These are phyloP conservation scores for Monilinia polystroma DNA, from an alignment of 2,329 filamentous ascomycete genomes.

Conservation along the genomic window DNA sequence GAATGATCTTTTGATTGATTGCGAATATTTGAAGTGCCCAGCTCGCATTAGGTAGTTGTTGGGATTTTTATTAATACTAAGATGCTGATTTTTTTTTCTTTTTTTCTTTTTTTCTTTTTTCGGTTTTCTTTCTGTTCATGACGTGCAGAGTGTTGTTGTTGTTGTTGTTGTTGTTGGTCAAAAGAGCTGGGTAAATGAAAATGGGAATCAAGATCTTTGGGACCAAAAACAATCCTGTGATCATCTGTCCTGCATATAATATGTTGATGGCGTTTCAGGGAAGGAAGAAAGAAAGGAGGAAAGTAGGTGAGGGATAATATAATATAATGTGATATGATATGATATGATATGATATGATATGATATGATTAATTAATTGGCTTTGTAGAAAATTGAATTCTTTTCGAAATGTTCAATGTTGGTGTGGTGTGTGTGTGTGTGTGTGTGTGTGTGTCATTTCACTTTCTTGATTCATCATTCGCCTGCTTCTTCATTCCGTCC, in stretches of 20 bases:
- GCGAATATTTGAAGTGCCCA: neutral
- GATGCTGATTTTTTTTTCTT: too few relatives aligned
- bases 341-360: too few relatives aligned
- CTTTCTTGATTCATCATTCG: neutral
- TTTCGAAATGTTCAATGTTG: slow-evolving; percentile 8
- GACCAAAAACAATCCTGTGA: slow-evolving; percentile 21
- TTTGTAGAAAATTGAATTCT: neutral
- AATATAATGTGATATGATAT: too few relatives aligned
- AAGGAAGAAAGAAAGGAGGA: neutral
- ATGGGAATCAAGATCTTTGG: slow-evolving; percentile 17
- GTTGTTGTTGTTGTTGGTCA: slow-evolving; percentile 3
- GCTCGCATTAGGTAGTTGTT: neutral
- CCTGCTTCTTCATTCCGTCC: slow-evolving; percentile 8
- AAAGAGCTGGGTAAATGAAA: neutral
- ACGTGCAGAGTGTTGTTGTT: neutral
- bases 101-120: too few relatives aligned
- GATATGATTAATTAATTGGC: neutral
- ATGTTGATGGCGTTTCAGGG: neutral
- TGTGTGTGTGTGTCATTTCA: neutral
- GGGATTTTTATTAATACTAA: neutral
- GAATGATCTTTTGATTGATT: neutral
- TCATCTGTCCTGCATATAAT: slow-evolving; percentile 4
- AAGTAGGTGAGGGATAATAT: too few relatives aligned
- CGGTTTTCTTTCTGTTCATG: neutral
- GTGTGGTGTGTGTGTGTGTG: neutral